These are phyloP conservation scores for Agaricus sinodeliciosus DNA, from an alignment of 768 basidiomycete genomes.

Conservation along the genomic window DNA sequence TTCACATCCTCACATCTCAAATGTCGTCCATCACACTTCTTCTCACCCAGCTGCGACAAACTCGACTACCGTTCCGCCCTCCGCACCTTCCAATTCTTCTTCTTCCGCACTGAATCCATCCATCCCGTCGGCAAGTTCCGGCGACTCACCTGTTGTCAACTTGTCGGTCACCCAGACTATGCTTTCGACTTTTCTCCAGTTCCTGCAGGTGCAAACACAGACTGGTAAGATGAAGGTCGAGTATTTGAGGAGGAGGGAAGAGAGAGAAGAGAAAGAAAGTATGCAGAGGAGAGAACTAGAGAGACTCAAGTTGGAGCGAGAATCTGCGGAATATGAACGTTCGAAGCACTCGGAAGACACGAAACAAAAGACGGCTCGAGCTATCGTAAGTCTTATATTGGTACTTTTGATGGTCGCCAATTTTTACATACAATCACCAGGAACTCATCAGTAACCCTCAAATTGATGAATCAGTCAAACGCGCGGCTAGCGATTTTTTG, in stretches of 20 bases:
- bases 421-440: conserved; percentile 16
- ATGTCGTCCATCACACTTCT: conserved; percentile 10
- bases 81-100: conserved; percentile 5
- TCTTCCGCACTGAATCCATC: conserved; percentile 11
- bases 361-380: conserved; percentile 60
- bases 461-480: conserved; percentile 54
- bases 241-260: conserved; percentile 58
- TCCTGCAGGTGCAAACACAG: conserved; percentile 61
- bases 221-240: conserved; percentile 67
- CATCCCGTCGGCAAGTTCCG: conserved; percentile 13
- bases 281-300: conserved; percentile 44
- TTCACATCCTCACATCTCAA: conserved; percentile 3
- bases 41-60: conserved; percentile 9
- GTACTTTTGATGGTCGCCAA: background rate
- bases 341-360: conserved; percentile 41
- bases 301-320: conserved; percentile 46
- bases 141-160: conserved; percentile 21
- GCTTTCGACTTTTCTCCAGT: conserved; percentile 49
- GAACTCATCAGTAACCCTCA: conserved; percentile 55
- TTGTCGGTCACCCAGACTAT: conserved; percentile 51
- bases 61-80: conserved; percentile 9
- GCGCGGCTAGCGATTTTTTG: conserved; percentile 65
- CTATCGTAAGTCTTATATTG: conserved; percentile 36
- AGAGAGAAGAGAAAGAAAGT: conserved; percentile 61
- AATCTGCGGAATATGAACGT: conserved; percentile 49